A percentile compares a stretch with the other conserved stretches of the same genome.
Conservation (phyloP, 2,329 filamentous ascomycete species). For the Phyllosticta citriasiana region DNA sequence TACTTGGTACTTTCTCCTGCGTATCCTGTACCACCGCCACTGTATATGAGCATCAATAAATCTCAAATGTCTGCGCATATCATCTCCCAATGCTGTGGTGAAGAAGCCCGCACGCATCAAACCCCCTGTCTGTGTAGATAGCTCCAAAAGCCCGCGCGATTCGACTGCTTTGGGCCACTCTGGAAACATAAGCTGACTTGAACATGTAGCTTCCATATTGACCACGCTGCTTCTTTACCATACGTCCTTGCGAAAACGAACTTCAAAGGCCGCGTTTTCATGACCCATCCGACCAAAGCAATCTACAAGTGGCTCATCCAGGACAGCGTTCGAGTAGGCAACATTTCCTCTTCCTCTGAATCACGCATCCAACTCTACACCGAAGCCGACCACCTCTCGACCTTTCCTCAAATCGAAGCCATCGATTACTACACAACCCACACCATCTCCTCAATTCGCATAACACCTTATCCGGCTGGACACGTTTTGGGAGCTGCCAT, state of each 20-base stretch:
- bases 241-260: slow-evolving; percentile 98
- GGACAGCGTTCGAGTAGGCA: slow-evolving; percentile 85
- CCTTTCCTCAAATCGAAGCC: slow-evolving; percentile 87
- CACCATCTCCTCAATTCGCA: slow-evolving; percentile 89
- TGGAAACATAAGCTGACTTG: background rate
- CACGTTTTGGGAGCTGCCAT: slow-evolving; percentile 98
- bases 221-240: slow-evolving; percentile 96
- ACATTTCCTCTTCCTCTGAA: slow-evolving; percentile 52
- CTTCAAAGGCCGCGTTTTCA: slow-evolving; percentile 92
- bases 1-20: slow-evolving; percentile 2
- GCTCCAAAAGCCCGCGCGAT: background rate
- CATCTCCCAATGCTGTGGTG: slow-evolving; percentile 9
- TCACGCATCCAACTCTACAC: slow-evolving; percentile 69
- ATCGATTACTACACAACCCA: slow-evolving; percentile 98
- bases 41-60: slow-evolving; percentile 14
- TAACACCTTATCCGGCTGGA: slow-evolving; percentile 92
- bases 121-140: slow-evolving; percentile 9
- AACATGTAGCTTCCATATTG: slow-evolving; percentile 76
- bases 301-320: slow-evolving; percentile 99
- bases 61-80: slow-evolving; percentile 4
- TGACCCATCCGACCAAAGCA: slow-evolving; percentile 98
- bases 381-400: slow-evolving; percentile 88
- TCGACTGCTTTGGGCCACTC: background rate
- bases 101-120: slow-evolving; percentile 2
- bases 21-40: slow-evolving; percentile 7